These are phyloP conservation scores for Magnaporthiopsis incrustans DNA, from an alignment of 2,329 filamentous ascomycete genomes.

Conservation along the genomic window DNA sequence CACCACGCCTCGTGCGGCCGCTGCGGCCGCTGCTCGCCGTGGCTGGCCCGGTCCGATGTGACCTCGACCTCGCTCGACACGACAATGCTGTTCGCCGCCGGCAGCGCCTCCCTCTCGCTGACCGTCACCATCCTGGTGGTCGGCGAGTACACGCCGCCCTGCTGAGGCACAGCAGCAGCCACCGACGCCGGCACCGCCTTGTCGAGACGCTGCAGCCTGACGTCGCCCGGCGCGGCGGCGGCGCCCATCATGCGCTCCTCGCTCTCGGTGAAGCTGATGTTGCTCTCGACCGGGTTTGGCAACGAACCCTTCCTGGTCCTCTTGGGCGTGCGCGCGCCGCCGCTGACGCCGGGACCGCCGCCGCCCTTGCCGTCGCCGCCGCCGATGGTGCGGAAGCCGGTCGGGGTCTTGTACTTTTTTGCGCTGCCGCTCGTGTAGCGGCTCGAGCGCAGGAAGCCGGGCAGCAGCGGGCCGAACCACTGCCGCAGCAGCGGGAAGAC, in stretches of 20 bases:
- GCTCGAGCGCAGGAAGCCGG: constrained; percentile 27
- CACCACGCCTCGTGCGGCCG: not conserved
- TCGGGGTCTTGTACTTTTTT: constrained; percentile 27
- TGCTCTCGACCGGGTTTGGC: constrained; percentile 18
- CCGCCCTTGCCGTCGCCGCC: constrained; percentile 30
- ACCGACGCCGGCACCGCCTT: not conserved
- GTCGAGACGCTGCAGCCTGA: constrained; percentile 3
- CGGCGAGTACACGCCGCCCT: constrained; percentile 27
- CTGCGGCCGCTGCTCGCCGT: not conserved
- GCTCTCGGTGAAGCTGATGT: constrained; percentile 19
- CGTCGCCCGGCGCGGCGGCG: constrained; percentile 2
- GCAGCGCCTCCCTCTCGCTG: not conserved
- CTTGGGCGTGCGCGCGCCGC: not conserved
- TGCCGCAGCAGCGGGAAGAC: constrained; percentile 31
- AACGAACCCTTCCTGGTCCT: constrained; percentile 17
- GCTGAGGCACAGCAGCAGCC: not conserved
- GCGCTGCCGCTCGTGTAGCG: constrained; percentile 11
- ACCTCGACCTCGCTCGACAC: constrained; percentile 33
- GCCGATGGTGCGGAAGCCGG: constrained; percentile 31
- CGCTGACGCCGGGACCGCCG: constrained; percentile 19
- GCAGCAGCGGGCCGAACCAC: constrained; percentile 28
- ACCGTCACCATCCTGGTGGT: constrained; percentile 18
- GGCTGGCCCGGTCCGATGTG: constrained; percentile 2
- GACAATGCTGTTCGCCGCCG: constrained; percentile 23
- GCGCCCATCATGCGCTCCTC: constrained; percentile 17